Percentiles rank a stretch among this genome's conserved stretches.
Conservation (phyloP, 768 basidiomycete species). For the Hygrophorus pudorinus region DNA sequence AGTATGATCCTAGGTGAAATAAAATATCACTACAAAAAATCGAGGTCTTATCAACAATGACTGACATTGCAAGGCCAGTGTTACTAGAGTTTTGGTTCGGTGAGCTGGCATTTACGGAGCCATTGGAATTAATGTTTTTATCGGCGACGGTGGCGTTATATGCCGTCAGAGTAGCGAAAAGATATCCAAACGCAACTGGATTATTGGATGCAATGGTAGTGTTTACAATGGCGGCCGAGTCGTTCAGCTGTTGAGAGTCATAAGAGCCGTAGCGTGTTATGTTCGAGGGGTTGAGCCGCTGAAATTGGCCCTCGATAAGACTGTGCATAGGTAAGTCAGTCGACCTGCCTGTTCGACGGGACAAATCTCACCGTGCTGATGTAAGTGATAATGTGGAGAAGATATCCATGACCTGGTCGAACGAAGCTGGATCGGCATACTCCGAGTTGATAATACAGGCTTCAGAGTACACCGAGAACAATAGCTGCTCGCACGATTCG, state of each 20-base stretch:
- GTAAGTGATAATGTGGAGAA: constrained; percentile 60
- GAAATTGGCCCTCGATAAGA: constrained; percentile 49
- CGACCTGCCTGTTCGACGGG: background rate
- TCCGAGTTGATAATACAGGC: constrained; percentile 69
- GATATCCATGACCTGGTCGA: constrained; percentile 67
- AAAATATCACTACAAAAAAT: constrained; percentile 6
- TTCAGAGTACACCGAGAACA: constrained; percentile 66
- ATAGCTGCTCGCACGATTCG: constrained; percentile 35
- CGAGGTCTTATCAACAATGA: background rate
- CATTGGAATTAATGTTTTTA: constrained; percentile 14
- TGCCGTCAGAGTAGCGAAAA: constrained; percentile 61
- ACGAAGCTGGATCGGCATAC: constrained; percentile 52
- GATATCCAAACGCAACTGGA: constrained; percentile 43
- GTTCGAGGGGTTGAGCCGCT: constrained; percentile 45
- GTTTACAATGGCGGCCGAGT: constrained; percentile 32
- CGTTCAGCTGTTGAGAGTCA: constrained; percentile 56
- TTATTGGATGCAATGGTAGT: constrained; percentile 30
- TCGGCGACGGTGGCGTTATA: constrained; percentile 43
- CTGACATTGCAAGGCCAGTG: constrained; percentile 73
- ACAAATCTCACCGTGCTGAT: constrained; percentile 29
- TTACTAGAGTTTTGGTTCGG: constrained; percentile 16
- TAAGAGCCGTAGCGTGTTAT: constrained; percentile 42
- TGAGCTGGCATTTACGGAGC: constrained; percentile 12
- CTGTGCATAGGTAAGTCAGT: background rate
- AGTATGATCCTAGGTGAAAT: constrained; percentile 49